These are phyloP conservation scores for Picea glauca DNA, from an alignment of 75 land plant genomes.

Conservation along the genomic window DNA sequence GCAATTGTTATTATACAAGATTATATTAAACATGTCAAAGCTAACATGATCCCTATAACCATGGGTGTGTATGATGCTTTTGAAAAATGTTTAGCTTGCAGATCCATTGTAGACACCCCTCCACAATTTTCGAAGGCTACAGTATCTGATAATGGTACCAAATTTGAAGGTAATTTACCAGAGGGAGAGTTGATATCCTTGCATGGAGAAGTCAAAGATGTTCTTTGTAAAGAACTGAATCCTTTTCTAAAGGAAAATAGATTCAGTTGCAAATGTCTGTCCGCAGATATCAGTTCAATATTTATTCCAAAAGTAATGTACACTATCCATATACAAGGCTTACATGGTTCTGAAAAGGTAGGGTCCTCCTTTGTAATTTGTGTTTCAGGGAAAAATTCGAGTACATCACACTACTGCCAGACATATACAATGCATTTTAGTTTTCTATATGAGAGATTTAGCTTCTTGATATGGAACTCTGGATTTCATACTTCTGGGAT, in stretches of 20 bases:
- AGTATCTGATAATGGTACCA: neutral
- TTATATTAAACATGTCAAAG: conserved; percentile 7
- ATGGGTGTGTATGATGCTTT: neutral
- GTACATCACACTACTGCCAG: neutral
- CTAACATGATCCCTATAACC: neutral
- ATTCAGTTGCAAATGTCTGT: neutral
- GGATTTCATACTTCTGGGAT: neutral
- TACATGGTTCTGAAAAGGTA: conserved; percentile 13
- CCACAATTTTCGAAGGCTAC: neutral
- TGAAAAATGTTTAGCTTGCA: neutral
- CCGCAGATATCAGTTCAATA: neutral
- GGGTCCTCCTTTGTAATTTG: neutral
- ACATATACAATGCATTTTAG: neutral
- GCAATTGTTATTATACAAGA: neutral
- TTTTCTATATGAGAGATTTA: conserved; percentile 1
- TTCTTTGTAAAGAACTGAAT: neutral
- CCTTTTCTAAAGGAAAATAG: neutral
- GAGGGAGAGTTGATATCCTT: conserved; percentile 8
- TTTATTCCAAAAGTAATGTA: neutral
- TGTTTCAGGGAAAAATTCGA: neutral
- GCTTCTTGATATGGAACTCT: neutral
- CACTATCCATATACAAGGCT: conserved; percentile 13
- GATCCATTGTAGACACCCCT: neutral
- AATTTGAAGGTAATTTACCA: conserved; percentile 3
- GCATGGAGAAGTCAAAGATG: conserved; percentile 6